phyloP scores from a whole-genome alignment of 1,139 yeast species.

The Blastobotrys apis region DNA sequence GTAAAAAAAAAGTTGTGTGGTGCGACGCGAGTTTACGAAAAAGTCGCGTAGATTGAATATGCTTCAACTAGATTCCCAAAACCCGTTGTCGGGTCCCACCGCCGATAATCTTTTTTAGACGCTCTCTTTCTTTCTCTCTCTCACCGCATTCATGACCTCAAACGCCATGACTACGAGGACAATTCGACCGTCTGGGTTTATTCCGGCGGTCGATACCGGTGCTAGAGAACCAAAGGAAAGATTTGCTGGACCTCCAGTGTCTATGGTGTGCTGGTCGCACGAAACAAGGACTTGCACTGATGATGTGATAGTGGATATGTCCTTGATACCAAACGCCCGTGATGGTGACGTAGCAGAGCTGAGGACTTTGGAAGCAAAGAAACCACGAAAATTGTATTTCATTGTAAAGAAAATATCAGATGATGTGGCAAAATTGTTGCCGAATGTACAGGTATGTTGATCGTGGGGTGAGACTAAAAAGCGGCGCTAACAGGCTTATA shows the following conservation, averaged over 20 bases:
- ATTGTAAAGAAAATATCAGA: constrained; percentile 40
- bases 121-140: too few species aligned
- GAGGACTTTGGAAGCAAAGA: constrained; percentile 37
- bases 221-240: constrained; percentile 17
- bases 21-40: too few species aligned
- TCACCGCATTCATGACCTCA: neutral
- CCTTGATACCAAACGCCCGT: constrained; percentile 53
- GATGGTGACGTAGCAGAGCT: constrained; percentile 77
- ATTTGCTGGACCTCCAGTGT: constrained; percentile 19
- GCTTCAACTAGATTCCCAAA: neutral
- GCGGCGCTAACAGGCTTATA: neutral
- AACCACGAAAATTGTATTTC: constrained; percentile 41
- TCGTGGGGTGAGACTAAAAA: neutral
- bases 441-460: constrained; percentile 30
- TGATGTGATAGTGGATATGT: constrained; percentile 59
- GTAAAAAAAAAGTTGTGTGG: too few species aligned
- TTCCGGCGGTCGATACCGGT: constrained; percentile 23
- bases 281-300: constrained; percentile 57
- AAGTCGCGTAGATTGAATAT: too few species aligned
- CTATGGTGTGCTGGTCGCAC: constrained; percentile 54
- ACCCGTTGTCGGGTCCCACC: neutral
- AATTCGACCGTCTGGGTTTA: constrained; percentile 22
- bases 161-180: neutral
- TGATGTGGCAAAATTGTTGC: constrained; percentile 32
- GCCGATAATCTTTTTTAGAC: too few species aligned